Evolutionary conservation across 1,284 basidiomycete genomes (phyloP), one percentile per base, ranked within the genome.

Genomic region (Cronartium ribicola): DNA sequence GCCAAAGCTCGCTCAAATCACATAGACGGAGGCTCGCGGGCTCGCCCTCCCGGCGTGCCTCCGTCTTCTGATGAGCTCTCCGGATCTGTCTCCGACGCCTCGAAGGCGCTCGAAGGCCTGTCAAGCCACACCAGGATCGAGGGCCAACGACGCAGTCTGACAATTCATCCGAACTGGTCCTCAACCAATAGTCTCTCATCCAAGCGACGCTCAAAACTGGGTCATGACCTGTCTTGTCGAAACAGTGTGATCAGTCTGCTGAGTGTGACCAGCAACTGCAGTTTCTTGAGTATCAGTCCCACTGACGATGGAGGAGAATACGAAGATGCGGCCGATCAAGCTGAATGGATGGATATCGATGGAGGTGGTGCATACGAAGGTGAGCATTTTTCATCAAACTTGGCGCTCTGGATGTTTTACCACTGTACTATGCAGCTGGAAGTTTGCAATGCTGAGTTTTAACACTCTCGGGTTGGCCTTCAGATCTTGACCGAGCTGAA

Each of bases 291-390:
- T 22, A 17, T 14, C 11, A 22, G 48, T 55, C n/a, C 14, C n/a
- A 55, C 48, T 55, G 48, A 55, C 20, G 59, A 61, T 8, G 59
- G 13, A 29, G 59, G 37, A 17, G 59, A 61, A 36, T 61, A 29
- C 29, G 59, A 36, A 39, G 59, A 61, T 37, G 59, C 59, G 37
- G 59, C 17, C 37, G 59, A 61, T 29, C 29, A 61, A 61, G 59
- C 59, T 61, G 59, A 61, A 39, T 61, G 59, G 59, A 61, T 61
- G 59, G 59, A 61, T 17, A 61, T 61, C 17, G 59, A 61, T 29
- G 59, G 59, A 8, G 59, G 59, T 11, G 59, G 59, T 29, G 59
- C 59, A 14, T 61, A 61, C 59, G 59, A 61, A 39, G 59, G 59
- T 61, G 5, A 61, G 29, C 37, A 36, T 14, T 17, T 13, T 61